Evolutionary conservation across 2,329 filamentous ascomycete species (phyloP).

Genomic region (Sclerotinia borealis): DNA sequence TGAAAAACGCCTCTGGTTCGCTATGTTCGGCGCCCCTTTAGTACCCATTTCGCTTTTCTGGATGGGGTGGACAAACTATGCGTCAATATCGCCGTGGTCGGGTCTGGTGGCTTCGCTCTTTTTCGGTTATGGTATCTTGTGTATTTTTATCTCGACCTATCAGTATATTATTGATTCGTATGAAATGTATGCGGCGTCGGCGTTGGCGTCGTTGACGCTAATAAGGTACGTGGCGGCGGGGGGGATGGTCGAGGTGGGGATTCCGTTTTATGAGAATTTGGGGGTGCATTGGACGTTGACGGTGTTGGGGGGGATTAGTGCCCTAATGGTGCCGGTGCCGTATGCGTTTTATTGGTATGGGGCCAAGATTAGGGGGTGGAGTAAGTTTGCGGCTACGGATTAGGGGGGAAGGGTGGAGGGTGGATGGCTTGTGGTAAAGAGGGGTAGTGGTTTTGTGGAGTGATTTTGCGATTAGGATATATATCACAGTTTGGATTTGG

Average conservation of each 20-base stretch:
- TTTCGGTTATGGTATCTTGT: constrained; percentile 49
- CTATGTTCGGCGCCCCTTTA: constrained; percentile 54
- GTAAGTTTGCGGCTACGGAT: constrained; percentile 18
- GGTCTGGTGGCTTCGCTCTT: constrained; percentile 37
- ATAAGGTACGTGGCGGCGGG: constrained; percentile 20
- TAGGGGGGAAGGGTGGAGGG: too few species aligned
- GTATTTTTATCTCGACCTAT: constrained; percentile 74
- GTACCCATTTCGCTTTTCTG: constrained; percentile 61
- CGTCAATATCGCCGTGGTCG: constrained; percentile 52
- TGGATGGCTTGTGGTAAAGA: too few species aligned
- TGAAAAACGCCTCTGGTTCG: constrained; percentile 58
- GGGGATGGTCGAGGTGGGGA: constrained; percentile 18
- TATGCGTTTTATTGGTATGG: constrained; percentile 20
- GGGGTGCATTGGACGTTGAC: constrained; percentile 24
- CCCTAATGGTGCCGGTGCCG: constrained; percentile 22
- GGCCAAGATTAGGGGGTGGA: constrained; percentile 19
- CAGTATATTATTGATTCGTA: constrained; percentile 68
- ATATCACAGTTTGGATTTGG: too few species aligned
- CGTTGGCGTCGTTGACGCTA: constrained; percentile 46
- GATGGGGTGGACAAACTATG: constrained; percentile 62
- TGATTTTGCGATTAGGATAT: too few species aligned
- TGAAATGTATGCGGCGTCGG: constrained; percentile 71
- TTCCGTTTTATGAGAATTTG: constrained; percentile 22
- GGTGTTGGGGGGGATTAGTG: constrained; percentile 18
- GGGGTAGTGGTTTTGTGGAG: too few species aligned